Conservation (phyloP, 345 rosid species). For the Linum lewisii region DNA sequence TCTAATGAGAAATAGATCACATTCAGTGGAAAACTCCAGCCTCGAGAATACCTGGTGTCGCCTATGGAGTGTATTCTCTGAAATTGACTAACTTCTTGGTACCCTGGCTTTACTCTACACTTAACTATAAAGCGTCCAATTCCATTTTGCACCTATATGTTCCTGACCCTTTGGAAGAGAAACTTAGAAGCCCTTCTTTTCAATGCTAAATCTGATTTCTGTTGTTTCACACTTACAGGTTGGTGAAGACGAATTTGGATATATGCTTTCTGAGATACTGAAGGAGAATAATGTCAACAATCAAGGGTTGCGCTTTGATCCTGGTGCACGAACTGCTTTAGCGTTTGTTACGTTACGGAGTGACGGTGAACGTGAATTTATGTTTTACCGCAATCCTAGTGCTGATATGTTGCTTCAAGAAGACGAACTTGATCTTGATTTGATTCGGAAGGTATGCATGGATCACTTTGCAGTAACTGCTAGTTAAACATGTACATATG, state of each 20-base stretch:
- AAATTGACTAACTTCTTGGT: too few species aligned
- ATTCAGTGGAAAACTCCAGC: too few species aligned
- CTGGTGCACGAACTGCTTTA: conserved; percentile 87
- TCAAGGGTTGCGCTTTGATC: conserved; percentile 81
- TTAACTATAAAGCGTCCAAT: too few species aligned
- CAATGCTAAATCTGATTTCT: background rate
- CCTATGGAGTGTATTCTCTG: too few species aligned
- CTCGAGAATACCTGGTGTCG: too few species aligned
- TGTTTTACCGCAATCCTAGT: conserved; percentile 97
- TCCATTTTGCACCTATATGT: too few species aligned
- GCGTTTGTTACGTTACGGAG: conserved; percentile 84
- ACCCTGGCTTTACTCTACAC: too few species aligned
- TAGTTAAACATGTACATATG: background rate
- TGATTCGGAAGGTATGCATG: conserved; percentile 59
- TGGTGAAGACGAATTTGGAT: conserved; percentile 96
- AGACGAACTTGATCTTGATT: conserved; percentile 70
- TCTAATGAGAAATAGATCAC: too few species aligned
- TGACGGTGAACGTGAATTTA: conserved; percentile 93
- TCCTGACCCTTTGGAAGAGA: too few species aligned
- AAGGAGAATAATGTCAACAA: conserved; percentile 80
- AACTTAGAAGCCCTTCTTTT: background rate
- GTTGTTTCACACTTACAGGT: conserved; percentile 40
- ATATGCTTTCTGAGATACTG: conserved; percentile 80
- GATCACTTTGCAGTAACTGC: background rate
- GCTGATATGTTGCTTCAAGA: conserved; percentile 90